Base-by-base conservation (phyloP, 2,329 filamentous ascomycete species). In the Cladophialophora carrionii region DNA sequence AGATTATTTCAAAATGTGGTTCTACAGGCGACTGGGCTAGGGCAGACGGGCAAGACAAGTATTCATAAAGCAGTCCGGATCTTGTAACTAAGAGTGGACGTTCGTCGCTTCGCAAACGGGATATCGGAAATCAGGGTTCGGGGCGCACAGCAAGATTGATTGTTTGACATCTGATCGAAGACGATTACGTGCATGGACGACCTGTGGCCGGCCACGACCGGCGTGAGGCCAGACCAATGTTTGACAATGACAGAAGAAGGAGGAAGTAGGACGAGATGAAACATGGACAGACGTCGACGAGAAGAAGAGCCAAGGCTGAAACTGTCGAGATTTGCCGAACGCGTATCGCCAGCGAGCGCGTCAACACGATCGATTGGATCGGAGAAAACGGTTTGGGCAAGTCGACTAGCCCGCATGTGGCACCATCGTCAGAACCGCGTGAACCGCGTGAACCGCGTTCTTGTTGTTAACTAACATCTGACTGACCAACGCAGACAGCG, bases 81-180 rank as follows among this genome's bases (percentile, higher is more conserved):
- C 10, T 17, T 14, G 43, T 51, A 9, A 26, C 9, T 24, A 3
- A 29, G 3, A 29, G 26, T 26, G 48, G 48, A 20, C 48, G 48
- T 22, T 49, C 56, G 20, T 34, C 37, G 29, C 49, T 26, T 60
- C 12, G 31, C 46, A 60, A 34, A 60, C 29, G 57, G 10, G 31
- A 41, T 2, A 20, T 24, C 51, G 20, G 59, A 61, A 46, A 55
- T 3, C 59, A 41, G 32, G 34, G 22, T 31, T 41, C 22, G 34
- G 55, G 43, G 56, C 32, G 53, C 32, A 61, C 34, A 26, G 57
- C 34, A 48, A 67, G 54, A 64, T 62, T 59, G 54, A 29, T 8
- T 54, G 61, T 67, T 67, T 63, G 61, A 64, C 34, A 64, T 58
- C 12, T 22, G 10, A 34, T 53, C 41, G n/a, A 46, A 52, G 57